Percentiles rank a stretch among this genome's conserved stretches.
phyloP scores from a whole-genome alignment of 768 basidiomycete species.

The Suillus sp. region DNA sequence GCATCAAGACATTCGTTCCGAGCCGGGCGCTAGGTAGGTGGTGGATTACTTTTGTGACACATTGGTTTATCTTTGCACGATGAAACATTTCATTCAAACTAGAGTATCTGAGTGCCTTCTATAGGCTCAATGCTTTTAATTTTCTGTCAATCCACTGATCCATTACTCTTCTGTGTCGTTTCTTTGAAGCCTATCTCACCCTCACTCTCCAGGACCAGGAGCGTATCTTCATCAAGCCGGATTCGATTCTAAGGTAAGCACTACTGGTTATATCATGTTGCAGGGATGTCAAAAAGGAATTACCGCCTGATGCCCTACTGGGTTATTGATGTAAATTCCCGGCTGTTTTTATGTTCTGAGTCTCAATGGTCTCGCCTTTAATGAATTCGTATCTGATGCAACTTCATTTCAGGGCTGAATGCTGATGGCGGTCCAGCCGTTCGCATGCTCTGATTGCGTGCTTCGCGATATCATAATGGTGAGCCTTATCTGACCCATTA shows the following conservation, averaged over 20 bases:
- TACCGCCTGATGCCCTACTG: constrained; percentile 72
- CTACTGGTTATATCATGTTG: constrained; percentile 18
- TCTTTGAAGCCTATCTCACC: background rate
- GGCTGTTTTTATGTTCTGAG: constrained; percentile 79
- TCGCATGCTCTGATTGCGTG: constrained; percentile 19
- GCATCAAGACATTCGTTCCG: background rate
- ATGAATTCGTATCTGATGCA: background rate
- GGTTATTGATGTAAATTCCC: constrained; percentile 70
- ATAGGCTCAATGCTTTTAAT: constrained; percentile 67
- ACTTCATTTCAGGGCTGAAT: background rate
- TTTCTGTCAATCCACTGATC: constrained; percentile 70
- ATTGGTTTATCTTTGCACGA: constrained; percentile 35
- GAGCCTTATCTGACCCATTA: constrained; percentile 27
- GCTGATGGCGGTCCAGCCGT: background rate
- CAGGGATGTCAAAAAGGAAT: constrained; percentile 74
- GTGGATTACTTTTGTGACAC: constrained; percentile 10
- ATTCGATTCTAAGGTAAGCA: constrained; percentile 2
- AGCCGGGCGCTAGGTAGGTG: constrained; percentile 17
- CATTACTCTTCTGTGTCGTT: constrained; percentile 9
- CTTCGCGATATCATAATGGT: constrained; percentile 26
- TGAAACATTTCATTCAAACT: constrained; percentile 81
- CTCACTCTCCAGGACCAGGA: background rate
- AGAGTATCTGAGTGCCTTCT: constrained; percentile 83
- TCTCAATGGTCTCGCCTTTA: constrained; percentile 12
- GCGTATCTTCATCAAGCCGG: background rate